A percentile compares a stretch with the other conserved stretches of the same genome.
Conservation (phyloP, 176 grass and related monocot species). For the Stipa capillata region DNA sequence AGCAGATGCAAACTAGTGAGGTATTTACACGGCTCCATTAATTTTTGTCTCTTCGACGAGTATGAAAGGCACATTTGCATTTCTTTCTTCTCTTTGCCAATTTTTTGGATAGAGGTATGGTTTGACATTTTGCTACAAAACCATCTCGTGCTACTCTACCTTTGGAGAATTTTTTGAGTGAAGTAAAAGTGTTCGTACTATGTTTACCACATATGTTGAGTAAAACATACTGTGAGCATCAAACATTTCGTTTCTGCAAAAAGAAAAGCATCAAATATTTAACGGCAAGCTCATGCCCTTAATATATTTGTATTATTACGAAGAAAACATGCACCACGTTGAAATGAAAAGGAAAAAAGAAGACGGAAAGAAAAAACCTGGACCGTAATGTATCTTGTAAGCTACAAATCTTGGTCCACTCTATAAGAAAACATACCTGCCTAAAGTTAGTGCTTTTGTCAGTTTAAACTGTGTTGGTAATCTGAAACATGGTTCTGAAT, state of each 20-base stretch:
- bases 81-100: not conserved
- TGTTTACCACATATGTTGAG: not conserved
- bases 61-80: not conserved
- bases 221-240: not conserved
- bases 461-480: not conserved
- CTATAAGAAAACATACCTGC: not conserved
- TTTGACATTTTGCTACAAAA: not conserved
- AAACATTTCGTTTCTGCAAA: no score
- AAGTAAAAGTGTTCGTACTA: not conserved
- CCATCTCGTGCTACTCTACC: not conserved
- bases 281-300: not conserved
- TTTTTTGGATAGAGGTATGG: not conserved
- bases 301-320: not conserved
- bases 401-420: not conserved
- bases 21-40: slow-evolving; percentile 31
- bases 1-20: slow-evolving; percentile 76
- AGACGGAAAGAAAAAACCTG: not conserved
- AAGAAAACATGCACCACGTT: not conserved
- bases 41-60: not conserved
- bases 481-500: not conserved
- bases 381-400: not conserved
- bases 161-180: not conserved
- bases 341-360: not conserved
- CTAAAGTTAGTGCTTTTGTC: not conserved
- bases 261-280: no score